phyloP scores from a whole-genome alignment of 805 yeast genomes.

The Brettanomyces anomalus region DNA sequence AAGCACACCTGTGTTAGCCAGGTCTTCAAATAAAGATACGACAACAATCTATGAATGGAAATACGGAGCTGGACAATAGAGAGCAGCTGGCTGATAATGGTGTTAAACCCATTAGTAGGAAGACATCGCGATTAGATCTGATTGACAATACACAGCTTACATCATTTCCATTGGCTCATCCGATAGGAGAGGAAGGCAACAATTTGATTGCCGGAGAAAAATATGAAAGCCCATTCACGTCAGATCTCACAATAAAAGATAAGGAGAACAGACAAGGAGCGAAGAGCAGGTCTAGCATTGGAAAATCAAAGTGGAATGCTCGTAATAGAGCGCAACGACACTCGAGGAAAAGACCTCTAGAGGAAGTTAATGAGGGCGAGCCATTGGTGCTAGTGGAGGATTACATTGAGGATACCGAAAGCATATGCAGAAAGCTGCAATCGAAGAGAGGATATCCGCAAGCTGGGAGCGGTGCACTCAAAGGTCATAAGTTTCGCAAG shows the following conservation, averaged over 20 bases:
- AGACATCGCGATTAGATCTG: slow-evolving; percentile 34
- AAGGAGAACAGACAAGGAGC: slow-evolving; percentile 26
- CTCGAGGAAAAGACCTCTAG: no score
- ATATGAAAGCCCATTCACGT: slow-evolving; percentile 1
- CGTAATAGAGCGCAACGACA: no score
- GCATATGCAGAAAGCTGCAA: background rate
- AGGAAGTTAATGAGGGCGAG: background rate
- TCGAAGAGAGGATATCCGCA: background rate
- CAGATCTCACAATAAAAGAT: slow-evolving; percentile 7
- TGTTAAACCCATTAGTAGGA: no score
- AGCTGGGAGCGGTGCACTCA: no score
- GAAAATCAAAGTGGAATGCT: slow-evolving; percentile 1
- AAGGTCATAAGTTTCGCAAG: slow-evolving; percentile 10
- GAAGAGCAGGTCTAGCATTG: background rate
- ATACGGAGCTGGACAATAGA: no score
- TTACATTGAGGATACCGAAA: slow-evolving; percentile 29
- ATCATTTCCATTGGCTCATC: slow-evolving; percentile 46
- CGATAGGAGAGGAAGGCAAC: slow-evolving; percentile 13
- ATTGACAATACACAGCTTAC: slow-evolving; percentile 40
- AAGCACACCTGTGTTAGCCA: no score
- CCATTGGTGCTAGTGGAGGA: slow-evolving; percentile 44
- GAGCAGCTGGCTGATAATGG: no score
- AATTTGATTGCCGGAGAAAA: slow-evolving; percentile 5
- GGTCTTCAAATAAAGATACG: no score
- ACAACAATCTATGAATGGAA: no score